Evolutionary conservation across 305 asterid species (phyloP), one percentile per base, ranked within the genome.

Genomic region (Rubia peregrina): DNA sequence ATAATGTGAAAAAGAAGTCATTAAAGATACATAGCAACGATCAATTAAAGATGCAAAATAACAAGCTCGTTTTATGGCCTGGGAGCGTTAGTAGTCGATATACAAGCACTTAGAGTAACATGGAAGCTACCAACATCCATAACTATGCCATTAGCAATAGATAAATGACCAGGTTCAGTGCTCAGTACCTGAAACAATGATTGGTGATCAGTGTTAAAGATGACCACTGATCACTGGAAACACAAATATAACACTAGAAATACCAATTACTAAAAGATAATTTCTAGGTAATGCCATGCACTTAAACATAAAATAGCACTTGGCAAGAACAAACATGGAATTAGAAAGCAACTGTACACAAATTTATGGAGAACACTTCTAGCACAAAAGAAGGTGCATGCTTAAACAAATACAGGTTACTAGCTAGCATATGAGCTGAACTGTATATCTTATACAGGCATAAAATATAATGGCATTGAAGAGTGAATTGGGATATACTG

Each of bases 141-240:
- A 65, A 94, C 83, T 79, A 86, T 77, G 76, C 99, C 99, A 77
- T 81, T 88, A 77, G 95, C 86, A 75, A 94, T 84, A 75, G 89
- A 92, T 72, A 80, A 77, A 79, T 80, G 78, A 73, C 83, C 89
- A 78, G 89, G 86, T 77, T 85, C 96, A 65, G 90, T 81, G 87
- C 99, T 94, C 83, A 94, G 76, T 75, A 88, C 84, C 99, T 94
- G 90, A 73, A 77, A 82, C 67, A 79, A 72, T 42, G 73, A 30
- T 9, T 26, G 44, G 71, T 24, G 56, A 30, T 26, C 33, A 30
- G 26, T 48, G 38, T 41, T n/a, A 62, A 42, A 14, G 64, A 62
- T 64, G 59, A 73, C 40, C 24, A 71, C 66, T 61, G 69, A 65
- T 59, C 56, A 72, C 68, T 53, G 38, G 60, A 26, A 66, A 66